A percentile compares a stretch with the other conserved stretches of the same genome.
These are phyloP conservation scores for Irpex sp. DNA, from an alignment of 1,284 basidiomycete genomes.

Conservation along the genomic window DNA sequence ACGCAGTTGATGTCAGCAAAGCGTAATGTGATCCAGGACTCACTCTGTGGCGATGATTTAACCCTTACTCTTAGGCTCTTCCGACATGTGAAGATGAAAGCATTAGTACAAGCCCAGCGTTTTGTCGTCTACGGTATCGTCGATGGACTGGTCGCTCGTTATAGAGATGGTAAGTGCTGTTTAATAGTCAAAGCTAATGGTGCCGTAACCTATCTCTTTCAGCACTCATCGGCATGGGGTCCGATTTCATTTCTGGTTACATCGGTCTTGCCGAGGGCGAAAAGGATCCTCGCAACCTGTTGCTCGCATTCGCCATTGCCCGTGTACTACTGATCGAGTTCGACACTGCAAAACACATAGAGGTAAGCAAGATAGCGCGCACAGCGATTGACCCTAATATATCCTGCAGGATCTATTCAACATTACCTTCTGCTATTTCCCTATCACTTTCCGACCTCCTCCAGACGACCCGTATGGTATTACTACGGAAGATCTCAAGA, in stretches of 20 bases:
- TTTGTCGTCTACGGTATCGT: slow-evolving; percentile 82
- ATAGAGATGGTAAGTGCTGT: slow-evolving; percentile 58
- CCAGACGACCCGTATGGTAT: slow-evolving; percentile 95
- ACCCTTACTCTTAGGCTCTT: slow-evolving; percentile 55
- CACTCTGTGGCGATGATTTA: slow-evolving; percentile 6
- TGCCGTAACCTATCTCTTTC: background rate
- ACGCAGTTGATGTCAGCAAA: slow-evolving; percentile 64
- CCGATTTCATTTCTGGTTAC: slow-evolving; percentile 77
- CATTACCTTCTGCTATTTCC: slow-evolving; percentile 98
- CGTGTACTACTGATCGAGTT: slow-evolving; percentile 87
- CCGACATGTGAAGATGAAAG: slow-evolving; percentile 75
- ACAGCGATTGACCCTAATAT: background rate
- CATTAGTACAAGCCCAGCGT: slow-evolving; percentile 79
- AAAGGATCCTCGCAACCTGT: slow-evolving; percentile 95
- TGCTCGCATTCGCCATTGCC: slow-evolving; percentile 87
- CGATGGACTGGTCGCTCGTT: slow-evolving; percentile 73
- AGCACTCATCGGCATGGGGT: slow-evolving; percentile 73
- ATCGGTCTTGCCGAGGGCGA: slow-evolving; percentile 85
- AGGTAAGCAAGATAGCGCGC: slow-evolving; percentile 47
- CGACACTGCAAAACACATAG: slow-evolving; percentile 68
- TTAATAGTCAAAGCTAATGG: background rate
- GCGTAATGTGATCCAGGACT: slow-evolving; percentile 48
- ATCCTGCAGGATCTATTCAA: slow-evolving; percentile 82
- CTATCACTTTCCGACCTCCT: slow-evolving; percentile 94
- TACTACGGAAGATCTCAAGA: slow-evolving; percentile 82